These are phyloP conservation scores for Teratosphaeriaceae sp. DNA, from an alignment of 2,329 filamentous ascomycete genomes.

Conservation along the genomic window DNA sequence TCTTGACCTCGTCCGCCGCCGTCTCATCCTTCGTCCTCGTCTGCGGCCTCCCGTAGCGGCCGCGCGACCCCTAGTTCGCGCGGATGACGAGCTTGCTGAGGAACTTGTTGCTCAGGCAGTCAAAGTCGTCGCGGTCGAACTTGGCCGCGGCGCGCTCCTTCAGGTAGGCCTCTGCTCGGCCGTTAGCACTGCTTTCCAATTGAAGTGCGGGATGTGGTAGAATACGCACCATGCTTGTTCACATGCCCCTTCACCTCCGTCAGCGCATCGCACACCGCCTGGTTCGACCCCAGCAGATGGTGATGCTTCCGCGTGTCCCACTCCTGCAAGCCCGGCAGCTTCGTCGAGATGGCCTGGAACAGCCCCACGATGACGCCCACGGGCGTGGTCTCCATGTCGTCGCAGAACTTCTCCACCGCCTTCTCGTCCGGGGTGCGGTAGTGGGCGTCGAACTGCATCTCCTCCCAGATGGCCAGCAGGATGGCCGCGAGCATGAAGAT, in stretches of 20 bases:
- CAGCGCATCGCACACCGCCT: constrained; percentile 89
- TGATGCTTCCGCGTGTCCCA: constrained; percentile 93
- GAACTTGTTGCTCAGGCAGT: constrained; percentile 95
- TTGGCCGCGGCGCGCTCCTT: constrained; percentile 65
- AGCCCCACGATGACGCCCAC: constrained; percentile 94
- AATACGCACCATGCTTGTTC: constrained; percentile 76
- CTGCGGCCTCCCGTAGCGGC: constrained; percentile 2
- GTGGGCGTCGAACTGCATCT: constrained; percentile 98
- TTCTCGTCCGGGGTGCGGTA: constrained; percentile 82
- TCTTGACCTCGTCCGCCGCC: too few relatives aligned
- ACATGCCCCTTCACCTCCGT: constrained; percentile 92
- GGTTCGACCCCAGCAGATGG: constrained; percentile 83
- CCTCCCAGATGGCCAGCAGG: constrained; percentile 89
- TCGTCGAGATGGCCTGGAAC: constrained; percentile 97
- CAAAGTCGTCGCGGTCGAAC: constrained; percentile 89
- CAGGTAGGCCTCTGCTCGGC: constrained; percentile 71
- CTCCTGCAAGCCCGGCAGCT: constrained; percentile 84
- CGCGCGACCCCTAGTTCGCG: constrained; percentile 56
- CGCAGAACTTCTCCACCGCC: constrained; percentile 89
- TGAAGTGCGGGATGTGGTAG: neutral
- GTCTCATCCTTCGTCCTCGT: neutral
- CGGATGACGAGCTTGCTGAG: constrained; percentile 93
- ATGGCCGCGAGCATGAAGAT: constrained; percentile 97
- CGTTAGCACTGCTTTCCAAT: constrained; percentile 9
- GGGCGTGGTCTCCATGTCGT: constrained; percentile 91